Conservation (phyloP, 176 grass and related monocot genomes). For the Hsuehochloa calcarea region DNA sequence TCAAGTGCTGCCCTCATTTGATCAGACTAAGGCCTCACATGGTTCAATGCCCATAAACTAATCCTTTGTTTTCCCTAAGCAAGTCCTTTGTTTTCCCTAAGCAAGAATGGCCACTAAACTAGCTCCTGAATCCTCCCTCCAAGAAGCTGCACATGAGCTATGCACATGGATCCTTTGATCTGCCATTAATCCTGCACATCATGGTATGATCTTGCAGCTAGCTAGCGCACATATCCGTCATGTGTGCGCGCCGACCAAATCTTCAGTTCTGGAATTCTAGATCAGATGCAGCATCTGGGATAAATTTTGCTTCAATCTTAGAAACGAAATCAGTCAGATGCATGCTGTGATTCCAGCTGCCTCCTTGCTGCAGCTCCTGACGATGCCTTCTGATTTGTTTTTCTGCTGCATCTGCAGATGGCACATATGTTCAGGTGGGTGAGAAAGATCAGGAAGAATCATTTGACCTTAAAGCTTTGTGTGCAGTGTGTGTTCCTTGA, state of each 20-base stretch:
- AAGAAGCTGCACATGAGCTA: slow-evolving; percentile 45
- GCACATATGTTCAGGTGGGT: slow-evolving; percentile 34
- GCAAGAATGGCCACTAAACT: slow-evolving; percentile 29
- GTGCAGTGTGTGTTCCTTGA: background rate
- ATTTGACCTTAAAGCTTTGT: slow-evolving; percentile 9
- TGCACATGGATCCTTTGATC: slow-evolving; percentile 44
- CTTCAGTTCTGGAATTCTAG: background rate
- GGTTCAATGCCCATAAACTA: slow-evolving; percentile 31
- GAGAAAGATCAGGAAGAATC: background rate
- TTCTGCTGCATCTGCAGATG: slow-evolving; percentile 21
- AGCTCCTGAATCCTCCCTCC: slow-evolving; percentile 32
- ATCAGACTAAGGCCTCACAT: slow-evolving; percentile 41
- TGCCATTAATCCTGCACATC: background rate
- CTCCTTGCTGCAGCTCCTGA: background rate
- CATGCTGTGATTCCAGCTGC: slow-evolving; percentile 30
- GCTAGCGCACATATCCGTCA: background rate
- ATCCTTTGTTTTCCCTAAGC: background rate
- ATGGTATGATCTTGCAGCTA: slow-evolving; percentile 25
- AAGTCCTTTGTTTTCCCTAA: background rate
- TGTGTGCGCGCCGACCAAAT: slow-evolving; percentile 17
- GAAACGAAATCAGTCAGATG: slow-evolving; percentile 24
- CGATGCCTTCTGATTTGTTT: slow-evolving; percentile 17
- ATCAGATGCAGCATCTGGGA: slow-evolving; percentile 18
- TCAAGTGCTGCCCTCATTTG: slow-evolving; percentile 16
- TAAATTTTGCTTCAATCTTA: slow-evolving; percentile 27